phyloP scores from a whole-genome alignment of 2,329 filamentous ascomycete species.

The Colletotrichum sp. region DNA sequence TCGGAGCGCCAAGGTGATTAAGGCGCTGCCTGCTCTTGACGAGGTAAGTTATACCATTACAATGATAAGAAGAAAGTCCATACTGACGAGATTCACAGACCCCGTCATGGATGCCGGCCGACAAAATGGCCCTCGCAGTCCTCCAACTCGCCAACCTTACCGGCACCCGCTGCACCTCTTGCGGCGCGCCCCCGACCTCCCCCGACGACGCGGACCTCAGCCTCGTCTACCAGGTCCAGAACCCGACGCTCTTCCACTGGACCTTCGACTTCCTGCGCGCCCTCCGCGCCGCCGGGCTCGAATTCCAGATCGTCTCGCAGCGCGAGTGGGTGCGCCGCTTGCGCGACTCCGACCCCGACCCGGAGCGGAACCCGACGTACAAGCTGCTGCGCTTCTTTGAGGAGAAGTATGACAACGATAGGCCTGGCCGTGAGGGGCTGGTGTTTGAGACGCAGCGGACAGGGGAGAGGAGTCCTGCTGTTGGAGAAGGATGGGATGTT shows the following conservation, averaged over 20 bases:
- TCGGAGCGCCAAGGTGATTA: slow-evolving; percentile 47
- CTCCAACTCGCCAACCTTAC: slow-evolving; percentile 34
- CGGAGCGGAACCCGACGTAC: slow-evolving; percentile 52
- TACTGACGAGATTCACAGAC: slow-evolving; percentile 15
- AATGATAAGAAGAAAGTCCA: too few species aligned
- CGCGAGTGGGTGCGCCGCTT: slow-evolving; percentile 50
- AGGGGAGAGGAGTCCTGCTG: slow-evolving; percentile 31
- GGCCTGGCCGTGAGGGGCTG: slow-evolving; percentile 37
- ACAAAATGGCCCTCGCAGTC: slow-evolving; percentile 36
- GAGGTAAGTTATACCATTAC: slow-evolving; percentile 25
- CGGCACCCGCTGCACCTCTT: slow-evolving; percentile 32
- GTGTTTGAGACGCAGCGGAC: slow-evolving; percentile 42
- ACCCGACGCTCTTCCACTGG: slow-evolving; percentile 53
- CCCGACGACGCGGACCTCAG: slow-evolving; percentile 19
- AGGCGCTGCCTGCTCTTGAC: slow-evolving; percentile 48
- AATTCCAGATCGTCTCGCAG: slow-evolving; percentile 46
- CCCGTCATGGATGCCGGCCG: slow-evolving; percentile 44
- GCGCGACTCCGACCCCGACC: slow-evolving; percentile 50
- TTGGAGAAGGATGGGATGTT: slow-evolving; percentile 39
- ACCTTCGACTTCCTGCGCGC: slow-evolving; percentile 56
- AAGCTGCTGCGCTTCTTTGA: slow-evolving; percentile 58
- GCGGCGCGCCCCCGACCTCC: slow-evolving; percentile 18
- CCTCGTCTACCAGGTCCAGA: slow-evolving; percentile 58
- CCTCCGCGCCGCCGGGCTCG: slow-evolving; percentile 47
- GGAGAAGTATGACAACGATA: slow-evolving; percentile 54